phyloP scores from a whole-genome alignment of 2,329 filamentous ascomycete species.

The Venturiaceae sp. region DNA sequence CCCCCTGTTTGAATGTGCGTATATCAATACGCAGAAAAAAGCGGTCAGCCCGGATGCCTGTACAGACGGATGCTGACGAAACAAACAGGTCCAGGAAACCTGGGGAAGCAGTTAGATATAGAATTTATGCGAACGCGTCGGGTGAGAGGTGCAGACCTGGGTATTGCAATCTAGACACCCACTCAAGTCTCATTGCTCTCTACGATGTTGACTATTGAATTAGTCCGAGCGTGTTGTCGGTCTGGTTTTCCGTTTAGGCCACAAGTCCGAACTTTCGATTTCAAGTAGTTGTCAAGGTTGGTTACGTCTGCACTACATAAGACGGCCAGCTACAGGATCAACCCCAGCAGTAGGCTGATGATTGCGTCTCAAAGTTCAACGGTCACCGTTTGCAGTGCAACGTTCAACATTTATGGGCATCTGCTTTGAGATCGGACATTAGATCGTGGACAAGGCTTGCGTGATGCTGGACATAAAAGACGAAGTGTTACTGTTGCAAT shows the following conservation, averaged over 20 bases:
- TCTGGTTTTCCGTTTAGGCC: too few relatives aligned
- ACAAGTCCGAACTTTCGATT: too few relatives aligned
- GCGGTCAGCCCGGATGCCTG: background rate
- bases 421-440: background rate
- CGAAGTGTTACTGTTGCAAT: background rate
- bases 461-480: background rate
- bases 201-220: too few relatives aligned
- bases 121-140: background rate
- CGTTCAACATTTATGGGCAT: background rate
- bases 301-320: background rate
- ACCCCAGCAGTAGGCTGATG: background rate
- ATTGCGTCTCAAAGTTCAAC: background rate
- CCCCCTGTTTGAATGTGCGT: background rate
- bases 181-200: too few relatives aligned
- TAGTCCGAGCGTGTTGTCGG: too few relatives aligned
- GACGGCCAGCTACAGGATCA: background rate
- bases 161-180: too few relatives aligned
- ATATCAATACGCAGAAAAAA: background rate
- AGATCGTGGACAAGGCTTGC: background rate
- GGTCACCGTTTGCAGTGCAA: background rate
- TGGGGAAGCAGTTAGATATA: slow-evolving; percentile 1
- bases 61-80: background rate
- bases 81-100: background rate
- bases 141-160: too few relatives aligned
- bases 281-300: too few relatives aligned